These are phyloP conservation scores for Nematocida ironsii DNA, from an alignment of 371 early-diverging fungal species.

Conservation along the genomic window DNA sequence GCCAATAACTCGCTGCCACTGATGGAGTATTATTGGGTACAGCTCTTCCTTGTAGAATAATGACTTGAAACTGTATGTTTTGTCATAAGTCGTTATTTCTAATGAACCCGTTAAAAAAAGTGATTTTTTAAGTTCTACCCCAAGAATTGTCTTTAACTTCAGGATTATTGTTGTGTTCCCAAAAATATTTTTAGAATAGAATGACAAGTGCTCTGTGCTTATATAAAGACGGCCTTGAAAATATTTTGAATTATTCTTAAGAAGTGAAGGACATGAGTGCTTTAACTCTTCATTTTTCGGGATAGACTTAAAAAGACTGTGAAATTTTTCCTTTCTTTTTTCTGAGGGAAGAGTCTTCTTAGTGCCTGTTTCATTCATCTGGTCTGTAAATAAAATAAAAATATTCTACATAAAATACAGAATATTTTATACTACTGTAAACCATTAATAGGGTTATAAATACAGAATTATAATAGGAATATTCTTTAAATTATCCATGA, in stretches of 20 bases:
- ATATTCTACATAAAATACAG: not conserved
- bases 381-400: slow-evolving; percentile 10
- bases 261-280: slow-evolving; percentile 40
- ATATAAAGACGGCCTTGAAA: slow-evolving; percentile 52
- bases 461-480: no score
- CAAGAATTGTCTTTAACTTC: slow-evolving; percentile 24
- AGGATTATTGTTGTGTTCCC: slow-evolving; percentile 39
- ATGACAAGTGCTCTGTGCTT: slow-evolving; percentile 51
- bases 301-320: slow-evolving; percentile 52
- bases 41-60: slow-evolving; percentile 47
- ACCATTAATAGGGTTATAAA: no score
- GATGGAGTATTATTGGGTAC: slow-evolving; percentile 21
- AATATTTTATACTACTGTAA: not conserved
- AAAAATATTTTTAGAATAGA: slow-evolving; percentile 50
- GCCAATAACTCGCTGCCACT: slow-evolving; percentile 40
- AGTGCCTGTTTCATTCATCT: slow-evolving; percentile 3
- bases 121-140: slow-evolving; percentile 35
- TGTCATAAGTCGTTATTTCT: slow-evolving; percentile 54
- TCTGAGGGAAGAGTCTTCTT: slow-evolving; percentile 32
- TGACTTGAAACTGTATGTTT: slow-evolving; percentile 51
- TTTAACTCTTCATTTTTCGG: slow-evolving; percentile 46
- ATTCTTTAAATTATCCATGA: no score
- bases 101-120: slow-evolving; percentile 51
- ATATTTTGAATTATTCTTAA: slow-evolving; percentile 42
- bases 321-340: slow-evolving; percentile 49